These are phyloP conservation scores for Coleophoma eucalyptorum DNA, from an alignment of 2,329 filamentous ascomycete species.

Conservation along the genomic window DNA sequence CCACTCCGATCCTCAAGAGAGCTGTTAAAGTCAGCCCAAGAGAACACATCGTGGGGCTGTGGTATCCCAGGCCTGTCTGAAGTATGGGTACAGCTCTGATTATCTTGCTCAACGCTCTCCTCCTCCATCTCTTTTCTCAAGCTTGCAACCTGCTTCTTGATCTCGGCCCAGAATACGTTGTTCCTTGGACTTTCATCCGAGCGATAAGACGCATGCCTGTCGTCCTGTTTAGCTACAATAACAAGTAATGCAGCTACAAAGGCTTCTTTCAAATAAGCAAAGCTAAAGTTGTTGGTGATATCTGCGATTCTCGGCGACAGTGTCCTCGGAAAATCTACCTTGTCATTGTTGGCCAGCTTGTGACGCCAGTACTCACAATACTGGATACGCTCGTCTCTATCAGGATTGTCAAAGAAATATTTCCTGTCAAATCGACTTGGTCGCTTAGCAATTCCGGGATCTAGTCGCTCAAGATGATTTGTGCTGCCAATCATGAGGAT, in stretches of 20 bases:
- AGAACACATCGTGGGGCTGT: constrained; percentile 4
- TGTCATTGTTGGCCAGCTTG: constrained; percentile 51
- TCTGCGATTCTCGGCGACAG: constrained; percentile 55
- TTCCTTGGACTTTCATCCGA: constrained; percentile 40
- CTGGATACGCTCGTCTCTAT: constrained; percentile 46
- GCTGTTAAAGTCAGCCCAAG: not conserved
- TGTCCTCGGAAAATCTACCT: constrained; percentile 56
- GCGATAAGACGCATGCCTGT: constrained; percentile 8
- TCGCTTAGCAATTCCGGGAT: constrained; percentile 63
- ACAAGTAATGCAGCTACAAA: constrained; percentile 61
- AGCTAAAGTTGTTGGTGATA: constrained; percentile 63
- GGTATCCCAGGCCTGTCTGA: not conserved
- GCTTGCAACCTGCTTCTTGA: constrained; percentile 59
- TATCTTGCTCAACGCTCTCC: constrained; percentile 14
- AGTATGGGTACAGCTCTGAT: not conserved
- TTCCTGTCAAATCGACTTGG: constrained; percentile 65
- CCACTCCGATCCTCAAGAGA: not conserved
- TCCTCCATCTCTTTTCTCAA: constrained; percentile 56
- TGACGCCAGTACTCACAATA: constrained; percentile 62
- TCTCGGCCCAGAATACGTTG: constrained; percentile 54
- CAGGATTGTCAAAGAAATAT: constrained; percentile 59
- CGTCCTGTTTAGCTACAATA: constrained; percentile 39
- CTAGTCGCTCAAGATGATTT: constrained; percentile 62
- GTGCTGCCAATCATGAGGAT: constrained; percentile 67
- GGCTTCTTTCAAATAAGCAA: constrained; percentile 67